phyloP scores from a whole-genome alignment of 148 eudicot genomes.

The Spergularia bocconei region DNA sequence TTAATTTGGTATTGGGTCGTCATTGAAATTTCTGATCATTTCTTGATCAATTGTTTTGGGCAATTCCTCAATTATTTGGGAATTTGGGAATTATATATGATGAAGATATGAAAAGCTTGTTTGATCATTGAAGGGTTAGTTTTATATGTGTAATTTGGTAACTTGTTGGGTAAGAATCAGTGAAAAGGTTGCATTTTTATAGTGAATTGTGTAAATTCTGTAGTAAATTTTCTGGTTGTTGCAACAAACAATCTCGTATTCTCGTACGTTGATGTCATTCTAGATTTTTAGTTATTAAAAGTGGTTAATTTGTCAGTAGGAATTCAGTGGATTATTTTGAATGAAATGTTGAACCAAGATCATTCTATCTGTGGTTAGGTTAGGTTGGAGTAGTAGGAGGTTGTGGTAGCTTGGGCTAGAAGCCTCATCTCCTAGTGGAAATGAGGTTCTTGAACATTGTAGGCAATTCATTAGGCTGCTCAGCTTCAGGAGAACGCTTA shows the following conservation, averaged over 20 bases:
- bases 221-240: slow-evolving; percentile 22
- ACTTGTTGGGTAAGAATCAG: slow-evolving; percentile 2
- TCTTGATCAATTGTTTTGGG: background rate
- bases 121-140: slow-evolving; percentile 9
- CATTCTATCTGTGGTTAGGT: background rate
- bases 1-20: slow-evolving; percentile 9
- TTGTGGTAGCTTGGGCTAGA: background rate
- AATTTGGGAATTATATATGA: too few species aligned
- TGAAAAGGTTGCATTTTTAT: background rate
- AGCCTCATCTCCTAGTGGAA: slow-evolving; percentile 8
- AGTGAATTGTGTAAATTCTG: background rate
- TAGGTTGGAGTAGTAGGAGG: background rate
- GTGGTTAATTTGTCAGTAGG: slow-evolving; percentile 23
- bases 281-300: slow-evolving; percentile 27
- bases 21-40: background rate
- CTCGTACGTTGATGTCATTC: slow-evolving; percentile 2
- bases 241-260: slow-evolving; percentile 34
- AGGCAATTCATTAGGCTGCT: slow-evolving; percentile 96
- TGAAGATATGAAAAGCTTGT: slow-evolving; percentile 5
- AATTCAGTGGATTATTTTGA: background rate
- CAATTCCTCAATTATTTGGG: too few species aligned
- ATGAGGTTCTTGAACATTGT: slow-evolving; percentile 73
- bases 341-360: slow-evolving; percentile 1
- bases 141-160: background rate
- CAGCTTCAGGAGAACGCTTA: slow-evolving; percentile 85